Evolutionary conservation across 2,329 filamentous ascomycete genomes (phyloP), one percentile per base, ranked within the genome.

Genomic region (Fusarium austroafricanum): DNA sequence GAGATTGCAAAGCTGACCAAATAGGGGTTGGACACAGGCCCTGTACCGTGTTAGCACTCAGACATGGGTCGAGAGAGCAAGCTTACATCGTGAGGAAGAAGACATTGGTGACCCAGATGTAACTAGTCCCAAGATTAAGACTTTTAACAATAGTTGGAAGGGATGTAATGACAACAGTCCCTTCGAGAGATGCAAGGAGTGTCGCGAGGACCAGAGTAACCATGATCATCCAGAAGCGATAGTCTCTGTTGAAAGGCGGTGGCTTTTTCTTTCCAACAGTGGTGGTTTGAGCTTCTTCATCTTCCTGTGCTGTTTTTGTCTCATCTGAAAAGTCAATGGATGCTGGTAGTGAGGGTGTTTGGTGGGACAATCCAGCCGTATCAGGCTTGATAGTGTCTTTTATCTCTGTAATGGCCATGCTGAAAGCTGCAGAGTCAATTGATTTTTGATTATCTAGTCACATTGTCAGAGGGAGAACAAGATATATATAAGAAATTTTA

Each of bases 1-100:
- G n/a, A 87, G 78, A 52, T 87, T 80, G 15, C 82, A 79, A 1
- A 85, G 64, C 64, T 87, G 83, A 2, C 83, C 84, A 42, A 82
- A 83, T 0, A 86, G 65, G 0, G 86, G 86, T 50, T 84, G 84
- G 3, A 85, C 55, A 21, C 55, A 67, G 11, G 71, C 67, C n/a
- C 71, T 73, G 2, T 14, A 17, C 18, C 15, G 5, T 23, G 44
- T 67, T 15, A 63, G 39, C 21, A 42, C 11, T 4, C 8, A 15
- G 15, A 10, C 2, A 1, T 8, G 10, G 6, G 8, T 9, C 15
- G 1, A 1, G 3, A n/a, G 3, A 31, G 15, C 10, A 2, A 3
- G 3, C 67, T 60, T 17, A 55, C 71, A 53, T 70, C 4, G 67
- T 71, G 1, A 76, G 65, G 37, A 76, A 76, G 46, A 70, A 76